Base-by-base conservation (phyloP, 2,329 filamentous ascomycete species). In the Aulographum hederae region DNA sequence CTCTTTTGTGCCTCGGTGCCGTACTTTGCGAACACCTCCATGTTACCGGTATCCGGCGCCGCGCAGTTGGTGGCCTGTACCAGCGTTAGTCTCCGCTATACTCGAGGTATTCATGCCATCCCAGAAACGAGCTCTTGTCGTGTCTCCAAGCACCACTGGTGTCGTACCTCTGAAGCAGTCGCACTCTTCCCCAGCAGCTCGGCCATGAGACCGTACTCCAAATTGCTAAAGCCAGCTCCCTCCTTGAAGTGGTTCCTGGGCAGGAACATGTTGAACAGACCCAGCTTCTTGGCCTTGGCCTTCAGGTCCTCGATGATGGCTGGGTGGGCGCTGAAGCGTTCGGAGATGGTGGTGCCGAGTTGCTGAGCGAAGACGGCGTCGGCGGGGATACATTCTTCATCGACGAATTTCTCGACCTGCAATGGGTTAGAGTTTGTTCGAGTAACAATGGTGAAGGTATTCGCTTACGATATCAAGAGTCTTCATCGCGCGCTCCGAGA, bases 231-330 rank as follows among this genome's bases (percentile, higher is more conserved):
- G 20, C 89, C 89, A 16, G 85, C 84, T 1, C 84, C 91, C 60
- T 94, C 81, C 54, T 77, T 81, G 67, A 93, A 95, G 58, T 94
- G 84, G 45, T 76, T 84, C 61, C 79, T 86, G 41, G 89, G 81
- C 43, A 98, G 58, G 65, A 98, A 98, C 76, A 98, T 79, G 59
- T 98, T 98, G 89, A 89, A 98, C 28, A 98, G 65, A 2, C 86
- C 89, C 16, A 93, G 67, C 43, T 77, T 67, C 48, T 66, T 69
- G 27, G 86, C 89, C 54, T 84, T 79, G 41, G 59, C 63, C 67
- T 95, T 95, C 44, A 98, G 68, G 34, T 91, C 76, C 43, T 95
- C 89, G 38, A 98, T 69, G 45, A 95, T 66, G 28, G 65, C 52
- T 1, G 89, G 85, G 51, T 91, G 78, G 23, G 63, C 57, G 41